These are phyloP conservation scores for Malus sieversii DNA, from an alignment of 306 rosid genomes.

Conservation along the genomic window DNA sequence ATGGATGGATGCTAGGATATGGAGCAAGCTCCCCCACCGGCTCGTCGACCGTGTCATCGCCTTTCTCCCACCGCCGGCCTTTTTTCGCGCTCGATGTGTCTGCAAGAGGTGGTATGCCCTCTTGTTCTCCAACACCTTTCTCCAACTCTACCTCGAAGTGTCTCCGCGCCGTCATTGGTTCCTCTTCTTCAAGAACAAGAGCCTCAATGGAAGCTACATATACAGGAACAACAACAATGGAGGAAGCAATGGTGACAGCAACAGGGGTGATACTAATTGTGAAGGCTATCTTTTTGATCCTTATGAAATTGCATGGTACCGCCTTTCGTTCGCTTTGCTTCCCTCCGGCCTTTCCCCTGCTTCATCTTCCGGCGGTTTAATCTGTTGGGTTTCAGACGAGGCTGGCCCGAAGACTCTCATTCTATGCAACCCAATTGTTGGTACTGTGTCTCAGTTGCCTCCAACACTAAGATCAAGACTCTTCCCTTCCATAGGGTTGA, in stretches of 20 bases:
- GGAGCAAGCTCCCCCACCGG: conserved; percentile 79
- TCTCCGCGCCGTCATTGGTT: conserved; percentile 66
- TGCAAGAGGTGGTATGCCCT: conserved; percentile 87
- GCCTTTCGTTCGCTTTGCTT: conserved; percentile 43
- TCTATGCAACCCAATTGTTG: conserved; percentile 73
- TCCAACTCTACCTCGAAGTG: conserved; percentile 63
- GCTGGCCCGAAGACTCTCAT: conserved; percentile 74
- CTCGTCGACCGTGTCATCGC: conserved; percentile 71
- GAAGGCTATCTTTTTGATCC: conserved; percentile 87
- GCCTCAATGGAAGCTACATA: conserved; percentile 38
- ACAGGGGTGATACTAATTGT: neutral
- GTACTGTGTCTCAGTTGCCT: conserved; percentile 63
- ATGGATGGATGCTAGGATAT: conserved; percentile 78
- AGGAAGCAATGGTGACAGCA: neutral
- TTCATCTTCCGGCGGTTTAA: conserved; percentile 65
- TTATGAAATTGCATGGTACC: conserved; percentile 62
- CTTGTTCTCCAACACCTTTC: conserved; percentile 55
- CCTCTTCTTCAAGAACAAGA: conserved; percentile 68
- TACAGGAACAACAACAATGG: conserved; percentile 32
- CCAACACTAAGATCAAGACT: conserved; percentile 70
- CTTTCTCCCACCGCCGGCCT: conserved; percentile 80
- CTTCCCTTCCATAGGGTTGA: conserved; percentile 75
- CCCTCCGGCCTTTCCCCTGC: conserved; percentile 79
- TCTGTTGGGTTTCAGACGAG: conserved; percentile 67
- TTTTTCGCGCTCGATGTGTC: conserved; percentile 74